Evolutionary conservation across 179 eudicot genomes (phyloP).

Genomic region (Nepenthes alata): DNA sequence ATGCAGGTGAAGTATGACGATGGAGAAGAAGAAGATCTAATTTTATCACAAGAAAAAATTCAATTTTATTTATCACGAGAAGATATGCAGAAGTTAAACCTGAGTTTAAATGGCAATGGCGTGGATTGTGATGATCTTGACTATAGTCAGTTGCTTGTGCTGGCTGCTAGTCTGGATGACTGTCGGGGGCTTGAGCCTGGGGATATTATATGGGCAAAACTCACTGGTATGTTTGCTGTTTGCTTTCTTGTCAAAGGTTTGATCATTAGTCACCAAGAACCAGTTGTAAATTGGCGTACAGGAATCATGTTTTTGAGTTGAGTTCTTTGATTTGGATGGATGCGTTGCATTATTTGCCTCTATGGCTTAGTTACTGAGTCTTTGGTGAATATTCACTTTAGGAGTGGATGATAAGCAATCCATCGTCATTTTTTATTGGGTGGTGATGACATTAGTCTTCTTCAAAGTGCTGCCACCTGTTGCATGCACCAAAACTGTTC

Average conservation of each 20-base stretch:
- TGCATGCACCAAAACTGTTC: too few relatives aligned
- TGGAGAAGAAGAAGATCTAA: conserved; percentile 60
- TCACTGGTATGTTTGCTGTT: conserved; percentile 41
- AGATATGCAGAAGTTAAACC: conserved; percentile 45
- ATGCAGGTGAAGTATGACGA: conserved; percentile 70
- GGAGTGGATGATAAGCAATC: too few relatives aligned
- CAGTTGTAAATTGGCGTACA: neutral
- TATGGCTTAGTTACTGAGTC: too few relatives aligned
- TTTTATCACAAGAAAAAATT: conserved; percentile 47
- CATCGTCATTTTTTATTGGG: too few relatives aligned
- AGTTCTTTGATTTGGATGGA: neutral
- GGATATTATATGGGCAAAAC: conserved; percentile 91
- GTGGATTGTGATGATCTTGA: conserved; percentile 45
- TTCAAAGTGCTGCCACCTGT: too few relatives aligned
- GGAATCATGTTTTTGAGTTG: neutral
- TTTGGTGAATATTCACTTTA: too few relatives aligned
- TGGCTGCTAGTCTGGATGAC: conserved; percentile 88
- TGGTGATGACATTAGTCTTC: too few relatives aligned
- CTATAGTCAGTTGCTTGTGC: conserved; percentile 61
- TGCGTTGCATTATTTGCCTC: neutral
- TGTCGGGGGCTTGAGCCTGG: conserved; percentile 76
- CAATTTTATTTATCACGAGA: conserved; percentile 50
- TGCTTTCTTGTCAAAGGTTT: neutral
- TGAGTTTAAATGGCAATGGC: conserved; percentile 30
- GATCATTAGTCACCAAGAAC: neutral